Evolutionary conservation across 495 filamentous ascomycete genomes (phyloP), one percentile per base, ranked within the genome.

Genomic region (Tuber borchii): DNA sequence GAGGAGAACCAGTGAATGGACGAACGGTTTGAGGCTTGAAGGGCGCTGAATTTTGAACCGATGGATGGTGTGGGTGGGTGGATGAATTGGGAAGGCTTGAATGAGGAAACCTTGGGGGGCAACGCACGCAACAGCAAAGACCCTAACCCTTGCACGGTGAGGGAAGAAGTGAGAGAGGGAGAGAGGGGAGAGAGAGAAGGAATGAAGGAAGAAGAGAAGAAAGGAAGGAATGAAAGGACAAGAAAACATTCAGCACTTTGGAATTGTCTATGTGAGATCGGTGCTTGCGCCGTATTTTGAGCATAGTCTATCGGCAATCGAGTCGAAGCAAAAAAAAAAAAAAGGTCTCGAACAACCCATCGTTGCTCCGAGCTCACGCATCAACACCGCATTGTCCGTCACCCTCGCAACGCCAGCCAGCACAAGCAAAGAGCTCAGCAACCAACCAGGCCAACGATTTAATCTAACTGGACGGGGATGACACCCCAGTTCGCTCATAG

Each of bases 291-390:
- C 56, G 26, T 61, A 73, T 43, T 12, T n/a, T n/a, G n/a, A n/a
- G n/a, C n/a, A n/a, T 5, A 43, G 42, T 6, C 17, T 37, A 73
- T 75, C 48, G 46, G 70, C 65, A 42, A 56, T 56, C 70, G 56
- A 79, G 78, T 79, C 72, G 69, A 73, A 72, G 51, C 34, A 37
- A 37, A 37, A 37, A 37, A 37, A 37, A 37, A 37, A 37, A 37
- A 37, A 37, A 37, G 2, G 34, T 37, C 46, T 76, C 40, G 39
- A 73, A 78, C 76, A 48, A 48, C 5, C 45, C 17, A 46, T 46
- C 45, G 45, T 19, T 46, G 45, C 45, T 46, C 45, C 45, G 45
- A 46, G 45, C 45, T 17, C 45, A n/a, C n/a, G 1, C 34, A 37
- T 46, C 45, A 46, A 46, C 45, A 19, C 45, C 45, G 45, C 45